Base-by-base conservation (phyloP, 768 basidiomycete species). In the Hygrophoropsis aurantiaca region DNA sequence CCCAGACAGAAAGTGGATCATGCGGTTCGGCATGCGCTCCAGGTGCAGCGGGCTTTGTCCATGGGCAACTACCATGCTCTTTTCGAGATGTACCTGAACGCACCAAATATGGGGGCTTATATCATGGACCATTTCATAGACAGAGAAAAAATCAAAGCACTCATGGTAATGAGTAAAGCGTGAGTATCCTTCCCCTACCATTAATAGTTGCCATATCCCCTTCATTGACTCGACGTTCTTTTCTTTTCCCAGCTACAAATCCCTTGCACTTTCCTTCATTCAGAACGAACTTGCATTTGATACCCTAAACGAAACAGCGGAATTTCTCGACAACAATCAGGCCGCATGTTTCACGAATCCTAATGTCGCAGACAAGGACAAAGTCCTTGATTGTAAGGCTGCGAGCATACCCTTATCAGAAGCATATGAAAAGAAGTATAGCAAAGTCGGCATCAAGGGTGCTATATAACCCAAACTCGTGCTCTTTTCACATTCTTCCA, bases 51-150 rank as follows among this genome's bases (percentile, higher is more conserved):
- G 43, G 90, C 94, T 16, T 68, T 94, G 49, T 82, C 94, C 38
- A 90, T 90, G 70, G 90, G 89, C 61, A 99, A 98, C 65, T 99
- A 98, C 69, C 90, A 93, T 67, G 79, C 83, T 34, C 78, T 99
- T 56, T 98, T 98, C 72, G 81, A 82, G 45, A 71, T 93, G 47
- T 98, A 90, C 69, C 58, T 79, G 58, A 74, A 75, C 44, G 91
- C 92, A 36, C 93, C 94, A 21, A 94, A 95, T 62, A 98, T 98
- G 97, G 92, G 93, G 32, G 94, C 82, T 44, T 98, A 98, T 67
- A 93, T 99, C 60, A 97, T 99, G 91, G 97, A 98, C 69, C 94
- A 97, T 66, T 97, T 98, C 66, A 87, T 97, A 59, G 82, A 85
- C 59, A 80, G 97, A 58, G 97, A 98, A 71, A 74, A 97, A 49